Conservation (phyloP, 805 yeast genomes). For the Lipomyces sp. region DNA sequence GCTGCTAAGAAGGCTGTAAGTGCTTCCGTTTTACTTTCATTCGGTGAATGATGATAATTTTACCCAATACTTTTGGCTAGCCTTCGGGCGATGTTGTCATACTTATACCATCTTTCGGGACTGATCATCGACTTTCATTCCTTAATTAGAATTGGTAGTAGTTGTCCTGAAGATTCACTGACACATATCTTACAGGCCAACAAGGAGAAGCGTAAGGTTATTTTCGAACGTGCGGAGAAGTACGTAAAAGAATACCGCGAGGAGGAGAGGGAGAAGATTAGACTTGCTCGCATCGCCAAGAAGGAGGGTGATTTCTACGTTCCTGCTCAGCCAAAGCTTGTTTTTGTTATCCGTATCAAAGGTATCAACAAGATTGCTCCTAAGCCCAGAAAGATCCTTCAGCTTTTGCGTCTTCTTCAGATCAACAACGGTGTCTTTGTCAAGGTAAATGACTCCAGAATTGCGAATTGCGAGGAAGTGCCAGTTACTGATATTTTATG, state of each 20-base stretch:
- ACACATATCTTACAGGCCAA: conserved; percentile 45
- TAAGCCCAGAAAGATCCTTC: conserved; percentile 81
- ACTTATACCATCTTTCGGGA: conserved; percentile 88
- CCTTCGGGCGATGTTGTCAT: conserved; percentile 63
- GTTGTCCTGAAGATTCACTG: conserved; percentile 1
- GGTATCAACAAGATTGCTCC: conserved; percentile 81
- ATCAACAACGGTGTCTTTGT: conserved; percentile 81
- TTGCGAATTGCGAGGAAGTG: not conserved
- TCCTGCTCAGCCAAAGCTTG: conserved; percentile 71
- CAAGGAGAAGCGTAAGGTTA: conserved; percentile 60
- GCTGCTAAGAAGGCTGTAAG: conserved; percentile 43
- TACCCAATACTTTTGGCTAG: conserved; percentile 32
- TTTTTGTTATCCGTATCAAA: conserved; percentile 75
- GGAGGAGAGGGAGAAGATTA: conserved; percentile 76
- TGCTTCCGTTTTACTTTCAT: conserved; percentile 8
- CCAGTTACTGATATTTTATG: not conserved
- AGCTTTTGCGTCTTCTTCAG: conserved; percentile 76
- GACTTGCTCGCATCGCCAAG: conserved; percentile 92
- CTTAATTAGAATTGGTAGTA: not conserved
- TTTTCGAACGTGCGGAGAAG: conserved; percentile 91
- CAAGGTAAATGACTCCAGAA: conserved; percentile 42
- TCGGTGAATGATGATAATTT: conserved; percentile 36
- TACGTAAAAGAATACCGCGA: conserved; percentile 88
- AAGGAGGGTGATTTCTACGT: conserved; percentile 92
- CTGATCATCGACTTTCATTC: conserved; percentile 52